Base-by-base conservation (phyloP, 2,329 filamentous ascomycete genomes). In the Fusarium transvaalense region DNA sequence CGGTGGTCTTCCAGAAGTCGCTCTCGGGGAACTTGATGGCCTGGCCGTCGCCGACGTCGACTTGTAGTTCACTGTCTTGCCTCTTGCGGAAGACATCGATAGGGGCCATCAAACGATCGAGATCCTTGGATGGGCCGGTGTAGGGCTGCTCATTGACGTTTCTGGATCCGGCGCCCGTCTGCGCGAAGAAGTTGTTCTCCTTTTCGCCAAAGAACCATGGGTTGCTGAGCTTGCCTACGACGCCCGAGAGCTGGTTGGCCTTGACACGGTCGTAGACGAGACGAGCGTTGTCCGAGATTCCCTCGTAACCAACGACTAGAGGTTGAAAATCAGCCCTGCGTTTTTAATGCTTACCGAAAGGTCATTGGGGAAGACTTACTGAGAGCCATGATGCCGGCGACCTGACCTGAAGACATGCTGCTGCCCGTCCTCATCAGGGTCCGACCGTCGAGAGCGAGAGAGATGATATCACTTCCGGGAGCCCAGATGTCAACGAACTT, bases 361-460 rank as follows among this genome's bases (percentile, higher is more conserved):
- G 19, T 43, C 38, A 43, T 35, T 9, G 8, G 29, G 38, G 50
- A 43, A 43, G 17, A 53, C 50, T 53, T 53, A 53, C 50, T 53
- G 50, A 53, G 50, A 52, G 50, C 50, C 50, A 53, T 53, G 38
- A 43, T 53, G 50, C 50, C 50, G 21, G 50, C 50, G 38, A 53
- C 38, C 38, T 53, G 50, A 27, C 50, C 50, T 43, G 50, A 53
- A 53, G 50, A 53, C 50, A 53, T 53, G 50, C 50, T 46, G 37
- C 48, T 52, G 14, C 48, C 48, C 48, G 35, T 41, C 37, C 48
- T 52, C 48, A 52, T n/a, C 23, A 52, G 32, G 14, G 48, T 52
- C 19, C 48, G 27, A 31, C 48, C 48, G 27, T 52, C 48, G 14
- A 52, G 25, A 41, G 48, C 48, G 14, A 52, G 48, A 41, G 48